Evolutionary conservation across 2,329 filamentous ascomycete species (phyloP).

Genomic region (Pseudogymnoascus sp.): DNA sequence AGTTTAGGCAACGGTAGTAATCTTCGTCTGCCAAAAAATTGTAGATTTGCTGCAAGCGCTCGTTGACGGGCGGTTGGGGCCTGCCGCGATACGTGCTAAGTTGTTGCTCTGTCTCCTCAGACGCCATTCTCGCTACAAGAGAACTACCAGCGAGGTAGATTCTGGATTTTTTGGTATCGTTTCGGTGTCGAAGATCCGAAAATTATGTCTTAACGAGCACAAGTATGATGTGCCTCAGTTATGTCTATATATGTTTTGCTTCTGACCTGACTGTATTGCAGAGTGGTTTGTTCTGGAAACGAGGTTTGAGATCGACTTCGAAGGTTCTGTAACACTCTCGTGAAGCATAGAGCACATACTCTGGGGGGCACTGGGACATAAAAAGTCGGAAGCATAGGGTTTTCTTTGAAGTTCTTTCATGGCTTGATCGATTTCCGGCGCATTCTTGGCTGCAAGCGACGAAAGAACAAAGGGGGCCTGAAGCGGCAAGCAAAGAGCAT

Average conservation of each 20-base stretch:
- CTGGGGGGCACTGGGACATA: background rate
- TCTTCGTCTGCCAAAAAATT: slow-evolving; percentile 44
- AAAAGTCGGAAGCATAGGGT: background rate
- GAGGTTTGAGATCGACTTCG: background rate
- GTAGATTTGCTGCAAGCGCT: slow-evolving; percentile 27
- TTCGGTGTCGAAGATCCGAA: background rate
- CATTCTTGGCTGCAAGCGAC: slow-evolving; percentile 3
- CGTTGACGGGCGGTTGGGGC: slow-evolving; percentile 27
- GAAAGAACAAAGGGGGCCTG: background rate
- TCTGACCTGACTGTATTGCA: background rate
- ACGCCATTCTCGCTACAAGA: background rate
- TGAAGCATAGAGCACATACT: background rate
- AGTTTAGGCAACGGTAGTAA: slow-evolving; percentile 33
- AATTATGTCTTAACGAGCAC: background rate
- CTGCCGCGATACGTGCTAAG: slow-evolving; percentile 16
- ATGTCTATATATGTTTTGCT: background rate
- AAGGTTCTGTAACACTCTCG: background rate
- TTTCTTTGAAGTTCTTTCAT: background rate
- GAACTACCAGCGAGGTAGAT: background rate
- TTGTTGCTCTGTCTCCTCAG: background rate
- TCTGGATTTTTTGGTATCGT: background rate
- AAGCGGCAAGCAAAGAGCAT: background rate
- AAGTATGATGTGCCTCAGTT: background rate
- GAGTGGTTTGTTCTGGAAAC: background rate
- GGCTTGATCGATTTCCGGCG: background rate